phyloP scores from a whole-genome alignment of 73 alveolate species.

The Stentor roeselii region DNA sequence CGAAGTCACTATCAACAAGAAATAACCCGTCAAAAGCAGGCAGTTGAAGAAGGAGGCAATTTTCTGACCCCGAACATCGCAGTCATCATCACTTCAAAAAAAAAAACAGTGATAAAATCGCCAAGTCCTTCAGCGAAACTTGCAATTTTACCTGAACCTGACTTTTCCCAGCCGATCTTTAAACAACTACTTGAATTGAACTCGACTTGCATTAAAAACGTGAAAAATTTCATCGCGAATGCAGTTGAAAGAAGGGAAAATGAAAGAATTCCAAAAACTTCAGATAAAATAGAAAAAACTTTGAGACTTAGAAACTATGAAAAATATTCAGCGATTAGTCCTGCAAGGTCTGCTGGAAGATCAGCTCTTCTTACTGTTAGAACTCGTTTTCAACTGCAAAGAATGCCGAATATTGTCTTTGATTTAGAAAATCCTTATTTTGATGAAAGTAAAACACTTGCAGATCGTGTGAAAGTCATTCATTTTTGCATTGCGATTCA shows the following conservation, averaged over 20 bases:
- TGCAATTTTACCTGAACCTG: neutral
- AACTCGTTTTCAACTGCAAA: neutral
- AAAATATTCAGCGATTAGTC: neutral
- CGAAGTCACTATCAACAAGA: neutral
- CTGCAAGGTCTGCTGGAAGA: neutral
- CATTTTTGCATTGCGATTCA: constrained; percentile 11
- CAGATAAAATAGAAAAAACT: neutral
- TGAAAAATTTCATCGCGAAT: constrained; percentile 8
- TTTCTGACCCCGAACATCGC: neutral
- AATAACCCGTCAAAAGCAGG: neutral
- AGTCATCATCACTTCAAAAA: constrained; percentile 10
- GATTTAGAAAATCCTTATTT: neutral
- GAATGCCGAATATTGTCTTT: constrained; percentile 5
- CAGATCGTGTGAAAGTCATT: neutral
- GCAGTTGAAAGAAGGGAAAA: neutral
- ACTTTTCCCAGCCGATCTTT: neutral
- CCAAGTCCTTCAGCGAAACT: neutral
- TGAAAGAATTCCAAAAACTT: neutral
- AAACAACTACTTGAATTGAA: neutral
- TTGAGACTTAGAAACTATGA: neutral
- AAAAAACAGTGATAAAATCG: neutral
- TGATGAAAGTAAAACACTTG: constrained; percentile 5
- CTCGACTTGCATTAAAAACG: neutral
- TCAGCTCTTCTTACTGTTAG: neutral
- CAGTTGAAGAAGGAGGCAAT: constrained; percentile 9